phyloP scores from a whole-genome alignment of 2,329 filamentous ascomycete genomes.

The Sclerotinia minor region DNA sequence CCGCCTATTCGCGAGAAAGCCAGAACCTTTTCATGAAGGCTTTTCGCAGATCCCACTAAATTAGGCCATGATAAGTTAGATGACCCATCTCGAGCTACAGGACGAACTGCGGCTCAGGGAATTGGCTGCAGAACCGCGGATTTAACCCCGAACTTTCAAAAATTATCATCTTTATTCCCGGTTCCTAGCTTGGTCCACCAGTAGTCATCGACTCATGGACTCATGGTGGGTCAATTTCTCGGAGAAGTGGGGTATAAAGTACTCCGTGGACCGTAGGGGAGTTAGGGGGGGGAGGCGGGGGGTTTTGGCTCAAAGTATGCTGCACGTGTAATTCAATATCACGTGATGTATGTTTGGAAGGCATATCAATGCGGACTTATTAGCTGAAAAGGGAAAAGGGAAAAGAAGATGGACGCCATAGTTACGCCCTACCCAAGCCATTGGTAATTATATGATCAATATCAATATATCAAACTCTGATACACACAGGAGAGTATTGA shows the following conservation, averaged over 20 bases:
- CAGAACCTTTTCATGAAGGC: not conserved
- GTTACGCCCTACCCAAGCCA: not conserved
- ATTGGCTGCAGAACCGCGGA: constrained; percentile 15
- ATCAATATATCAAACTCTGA: not conserved
- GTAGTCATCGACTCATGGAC: too few species aligned
- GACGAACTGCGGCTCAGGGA: too few species aligned
- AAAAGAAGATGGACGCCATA: not conserved
- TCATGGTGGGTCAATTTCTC: constrained; percentile 2
- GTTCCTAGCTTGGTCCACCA: not conserved
- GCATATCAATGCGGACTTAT: too few species aligned
- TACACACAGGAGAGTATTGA: not conserved
- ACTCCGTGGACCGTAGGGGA: too few species aligned
- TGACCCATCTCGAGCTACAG: not conserved
- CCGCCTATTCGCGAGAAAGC: not conserved
- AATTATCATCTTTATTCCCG: constrained; percentile 18
- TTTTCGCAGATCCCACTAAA: constrained; percentile 9
- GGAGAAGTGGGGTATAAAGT: constrained; percentile 6
- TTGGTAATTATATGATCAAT: not conserved
- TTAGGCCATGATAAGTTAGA: constrained; percentile 22
- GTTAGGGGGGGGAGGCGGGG: too few species aligned
- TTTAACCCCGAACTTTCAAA: constrained; percentile 1
- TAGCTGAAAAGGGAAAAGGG: not conserved
- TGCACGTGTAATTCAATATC: not conserved
- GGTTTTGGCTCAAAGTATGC: not conserved
- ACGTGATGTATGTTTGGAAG: not conserved